Evolutionary conservation across 2,329 filamentous ascomycete genomes (phyloP), one percentile per base, ranked within the genome.

Genomic region (Aspergillus persii): DNA sequence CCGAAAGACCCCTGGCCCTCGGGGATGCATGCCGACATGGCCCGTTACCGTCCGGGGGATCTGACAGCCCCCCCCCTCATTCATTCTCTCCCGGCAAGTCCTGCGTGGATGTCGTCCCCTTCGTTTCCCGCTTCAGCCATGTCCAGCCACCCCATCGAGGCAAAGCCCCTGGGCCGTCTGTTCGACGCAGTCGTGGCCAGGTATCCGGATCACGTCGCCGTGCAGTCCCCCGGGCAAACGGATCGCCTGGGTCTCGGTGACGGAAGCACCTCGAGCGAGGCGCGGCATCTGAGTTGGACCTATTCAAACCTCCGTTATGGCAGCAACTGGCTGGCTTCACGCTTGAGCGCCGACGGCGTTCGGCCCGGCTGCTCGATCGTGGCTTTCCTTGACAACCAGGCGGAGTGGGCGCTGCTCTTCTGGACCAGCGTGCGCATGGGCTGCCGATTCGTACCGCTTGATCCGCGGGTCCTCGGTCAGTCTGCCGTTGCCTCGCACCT

Each of bases 391-490:
- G n/a, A 44, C 44, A 58, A 58, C 31, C 49, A 58, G 29, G 56
- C 56, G 6, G 56, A 58, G 30, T 58, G 56, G 56, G 56, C 56
- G n/a, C 41, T 58, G n/a, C n/a, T 58, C 2, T 58, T 58, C 52
- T 58, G 56, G 56, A 51, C 56, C 27, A 33, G 50, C 3, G 29
- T 54, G 39, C 56, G 47, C 29, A 33, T 58, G 5, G 56, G 51
- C n/a, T 53, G 41, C 4, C 56, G 29, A n/a, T 58, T 58, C 11
- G 51, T 54, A 6, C 56, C 56, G 26, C 41, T 58, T 6, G 44
- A 54, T 30, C 46, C 51, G 18, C 30, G 52, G 23, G n/a, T 58
- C n/a, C 46, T 58, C 15, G 44, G 47, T 12, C 51, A 58, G 8
- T 23, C 23, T 15, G 27, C 44, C 12, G 51, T 50, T 50, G 44